These are phyloP conservation scores for Emiliania huxleyi DNA, from an alignment of 78 protist species.

Conservation along the genomic window DNA sequence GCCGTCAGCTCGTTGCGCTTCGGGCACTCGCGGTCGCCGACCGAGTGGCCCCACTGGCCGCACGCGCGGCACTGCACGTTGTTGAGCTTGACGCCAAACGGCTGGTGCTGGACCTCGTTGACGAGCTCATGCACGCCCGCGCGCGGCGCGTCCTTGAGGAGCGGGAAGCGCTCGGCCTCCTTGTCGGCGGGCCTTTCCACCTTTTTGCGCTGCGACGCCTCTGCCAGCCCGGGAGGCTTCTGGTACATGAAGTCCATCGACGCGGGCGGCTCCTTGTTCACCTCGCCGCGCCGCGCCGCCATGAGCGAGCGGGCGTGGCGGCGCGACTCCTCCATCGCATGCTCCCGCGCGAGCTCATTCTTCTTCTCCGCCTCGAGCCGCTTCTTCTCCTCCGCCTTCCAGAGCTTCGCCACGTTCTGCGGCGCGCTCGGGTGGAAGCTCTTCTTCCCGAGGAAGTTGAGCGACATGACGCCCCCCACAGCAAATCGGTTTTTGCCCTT, in stretches of 20 bases:
- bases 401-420: background rate
- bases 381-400: background rate
- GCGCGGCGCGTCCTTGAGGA: background rate
- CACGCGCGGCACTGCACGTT: conserved; percentile 62
- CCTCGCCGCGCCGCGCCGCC: background rate
- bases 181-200: background rate
- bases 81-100: conserved; percentile 54
- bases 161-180: background rate
- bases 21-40: conserved; percentile 65
- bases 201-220: background rate
- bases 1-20: background rate
- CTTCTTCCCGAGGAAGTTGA: background rate
- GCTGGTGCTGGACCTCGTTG: conserved; percentile 46
- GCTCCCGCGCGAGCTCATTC: background rate
- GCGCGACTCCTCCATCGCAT: background rate
- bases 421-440: conserved; percentile 1
- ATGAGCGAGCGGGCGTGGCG: background rate
- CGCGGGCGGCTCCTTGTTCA: background rate
- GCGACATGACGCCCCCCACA: too few relatives aligned
- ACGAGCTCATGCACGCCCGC: background rate
- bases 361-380: background rate
- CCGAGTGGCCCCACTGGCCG: conserved; percentile 58
- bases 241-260: background rate
- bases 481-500: too few relatives aligned
- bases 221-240: background rate